Evolutionary conservation across 2,329 filamentous ascomycete species (phyloP).

Genomic region (Talaromyces piceae): DNA sequence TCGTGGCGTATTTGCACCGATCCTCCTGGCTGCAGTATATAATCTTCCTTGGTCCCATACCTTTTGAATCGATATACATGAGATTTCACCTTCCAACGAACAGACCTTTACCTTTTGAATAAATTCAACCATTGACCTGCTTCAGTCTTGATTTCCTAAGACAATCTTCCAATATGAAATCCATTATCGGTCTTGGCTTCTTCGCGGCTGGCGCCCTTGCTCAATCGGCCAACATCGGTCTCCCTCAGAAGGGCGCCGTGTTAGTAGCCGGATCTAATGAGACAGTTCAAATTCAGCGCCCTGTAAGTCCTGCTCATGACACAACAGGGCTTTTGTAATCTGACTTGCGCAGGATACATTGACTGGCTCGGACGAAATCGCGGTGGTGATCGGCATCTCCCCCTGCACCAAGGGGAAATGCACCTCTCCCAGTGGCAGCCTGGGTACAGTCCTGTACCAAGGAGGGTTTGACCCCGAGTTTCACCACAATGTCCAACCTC

Average conservation of each 20-base stretch:
- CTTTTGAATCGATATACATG: neutral
- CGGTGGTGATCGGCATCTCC: conserved; percentile 23
- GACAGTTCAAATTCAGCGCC: conserved; percentile 23
- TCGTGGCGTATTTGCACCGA: neutral
- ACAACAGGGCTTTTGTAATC: neutral
- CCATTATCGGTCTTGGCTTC: conserved; percentile 13
- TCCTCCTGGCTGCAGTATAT: neutral
- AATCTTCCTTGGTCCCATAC: neutral
- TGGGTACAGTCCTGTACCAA: conserved; percentile 23
- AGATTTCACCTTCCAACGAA: neutral
- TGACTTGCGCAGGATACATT: conserved; percentile 17
- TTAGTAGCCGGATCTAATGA: conserved; percentile 17
- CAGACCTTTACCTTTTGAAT: too few species aligned
- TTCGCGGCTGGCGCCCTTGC: conserved; percentile 19
- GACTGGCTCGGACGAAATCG: conserved; percentile 21
- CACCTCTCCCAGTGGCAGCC: conserved; percentile 12
- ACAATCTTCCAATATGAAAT: conserved; percentile 16
- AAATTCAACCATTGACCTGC: neutral
- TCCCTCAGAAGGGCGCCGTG: conserved; percentile 15
- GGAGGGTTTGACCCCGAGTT: conserved; percentile 22
- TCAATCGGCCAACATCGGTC: conserved; percentile 20
- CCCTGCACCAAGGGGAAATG: conserved; percentile 18
- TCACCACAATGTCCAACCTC: conserved; percentile 16
- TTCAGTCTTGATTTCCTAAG: neutral
- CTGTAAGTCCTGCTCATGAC: conserved; percentile 15